These are phyloP conservation scores for Eucalyptus leucophloia DNA, from an alignment of 345 rosid species.

Conservation along the genomic window DNA sequence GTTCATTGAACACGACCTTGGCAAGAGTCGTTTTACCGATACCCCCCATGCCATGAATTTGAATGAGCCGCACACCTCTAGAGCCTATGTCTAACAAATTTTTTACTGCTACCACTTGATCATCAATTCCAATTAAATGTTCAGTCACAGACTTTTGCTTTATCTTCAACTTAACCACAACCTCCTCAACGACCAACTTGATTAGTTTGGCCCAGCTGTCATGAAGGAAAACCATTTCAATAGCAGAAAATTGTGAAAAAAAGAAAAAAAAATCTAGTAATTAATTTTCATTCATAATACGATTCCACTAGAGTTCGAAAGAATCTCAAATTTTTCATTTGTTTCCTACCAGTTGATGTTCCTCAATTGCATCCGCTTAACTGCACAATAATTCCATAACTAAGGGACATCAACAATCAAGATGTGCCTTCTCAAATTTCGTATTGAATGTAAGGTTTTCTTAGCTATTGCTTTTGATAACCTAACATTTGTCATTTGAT, in stretches of 20 bases:
- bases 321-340: background rate
- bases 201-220: background rate
- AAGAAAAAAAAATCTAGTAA: too few relatives aligned
- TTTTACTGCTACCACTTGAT: background rate
- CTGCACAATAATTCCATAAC: background rate
- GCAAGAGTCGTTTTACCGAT: background rate
- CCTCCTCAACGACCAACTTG: background rate
- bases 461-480: background rate
- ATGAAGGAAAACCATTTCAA: background rate
- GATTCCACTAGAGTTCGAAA: background rate
- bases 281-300: background rate
- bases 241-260: background rate
- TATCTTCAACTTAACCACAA: background rate
- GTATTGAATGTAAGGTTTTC: background rate
- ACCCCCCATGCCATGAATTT: background rate
- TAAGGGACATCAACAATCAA: background rate
- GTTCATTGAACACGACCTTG: background rate
- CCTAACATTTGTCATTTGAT: background rate
- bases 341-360: background rate
- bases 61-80: background rate
- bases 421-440: background rate
- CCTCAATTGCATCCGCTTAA: background rate
- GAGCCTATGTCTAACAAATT: background rate
- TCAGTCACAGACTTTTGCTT: background rate
- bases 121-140: background rate